A percentile compares a stretch with the other conserved stretches of the same genome.
Conservation (phyloP, 1,284 basidiomycete species). For the Cryptococcus jaspeensis region DNA sequence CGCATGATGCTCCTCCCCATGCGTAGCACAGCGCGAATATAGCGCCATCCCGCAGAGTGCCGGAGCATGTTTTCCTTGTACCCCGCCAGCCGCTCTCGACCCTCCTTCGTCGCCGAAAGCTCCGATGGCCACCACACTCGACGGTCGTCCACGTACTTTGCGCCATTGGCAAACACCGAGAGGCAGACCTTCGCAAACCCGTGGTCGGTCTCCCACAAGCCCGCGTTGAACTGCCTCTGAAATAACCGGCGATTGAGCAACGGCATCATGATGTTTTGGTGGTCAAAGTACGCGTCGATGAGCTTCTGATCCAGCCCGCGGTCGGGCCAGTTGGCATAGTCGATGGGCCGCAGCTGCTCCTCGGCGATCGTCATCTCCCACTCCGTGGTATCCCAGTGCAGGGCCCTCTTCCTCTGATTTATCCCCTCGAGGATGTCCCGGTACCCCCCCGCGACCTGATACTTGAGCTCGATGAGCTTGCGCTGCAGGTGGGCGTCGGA, state of each 20-base stretch:
- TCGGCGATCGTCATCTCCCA: conserved; percentile 49
- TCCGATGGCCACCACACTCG: conserved; percentile 57
- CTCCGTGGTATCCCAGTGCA: conserved; percentile 49
- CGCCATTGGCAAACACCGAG: conserved; percentile 70
- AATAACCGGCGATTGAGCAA: conserved; percentile 78
- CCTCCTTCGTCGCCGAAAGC: conserved; percentile 43
- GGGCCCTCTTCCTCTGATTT: conserved; percentile 31
- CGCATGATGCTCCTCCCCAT: conserved; percentile 58
- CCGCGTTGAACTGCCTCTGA: conserved; percentile 60
- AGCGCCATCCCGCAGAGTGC: conserved; percentile 72
- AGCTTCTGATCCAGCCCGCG: conserved; percentile 62
- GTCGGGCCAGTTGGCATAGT: conserved; percentile 46
- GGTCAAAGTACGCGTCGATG: conserved; percentile 67
- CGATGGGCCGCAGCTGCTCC: conserved; percentile 35
- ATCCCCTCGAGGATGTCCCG: conserved; percentile 32
- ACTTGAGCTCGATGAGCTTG: conserved; percentile 65
- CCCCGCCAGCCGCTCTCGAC: conserved; percentile 32
- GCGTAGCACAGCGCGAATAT: conserved; percentile 63
- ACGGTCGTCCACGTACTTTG: conserved; percentile 65
- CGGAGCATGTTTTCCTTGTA: conserved; percentile 43
- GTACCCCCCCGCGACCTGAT: no score
- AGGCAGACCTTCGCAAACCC: conserved; percentile 68
- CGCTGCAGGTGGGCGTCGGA: conserved; percentile 66
- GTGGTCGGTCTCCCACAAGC: conserved; percentile 60
- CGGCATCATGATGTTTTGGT: conserved; percentile 64